Evolutionary conservation across 176 grass and related monocot genomes (phyloP), one percentile per base, ranked within the genome.

Genomic region (Carex pumila): DNA sequence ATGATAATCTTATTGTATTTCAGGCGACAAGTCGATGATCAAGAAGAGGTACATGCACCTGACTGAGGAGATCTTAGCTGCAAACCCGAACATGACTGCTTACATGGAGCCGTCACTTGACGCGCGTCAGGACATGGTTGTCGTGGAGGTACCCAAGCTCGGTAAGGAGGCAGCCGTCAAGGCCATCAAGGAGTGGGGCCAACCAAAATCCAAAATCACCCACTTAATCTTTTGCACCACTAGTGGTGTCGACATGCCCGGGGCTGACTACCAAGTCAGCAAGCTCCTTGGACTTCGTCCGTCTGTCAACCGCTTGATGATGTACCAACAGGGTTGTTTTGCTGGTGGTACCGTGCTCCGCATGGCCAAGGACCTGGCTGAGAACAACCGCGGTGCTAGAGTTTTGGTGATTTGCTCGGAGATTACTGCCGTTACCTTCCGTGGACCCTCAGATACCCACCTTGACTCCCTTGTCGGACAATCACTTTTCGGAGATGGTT

Each of bases 291-390:
- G 87, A 15, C 82, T 89, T 0, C 22, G 76, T 21, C 65, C 81
- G 2, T 58, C 76, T 41, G 77, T 82, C 39, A 61, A 73, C 0
- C 83, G 87, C 12, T 52, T 85, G 2, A 81, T 54, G 37, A 17
- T 89, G 12, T 89, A 89, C 64, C 65, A 85, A 67, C 83, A 76
- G 14, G 87, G 77, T 15, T 86, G 83, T 83, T 59, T 57, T 43
- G 77, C 54, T 4, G 87, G 87, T 37, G 82, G 73, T 10, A 69
- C 87, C 0, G 70, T 25, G 9, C 72, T 85, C 10, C 87, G 71
- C 47, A 57, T 89, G 36, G 87, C 87, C 22, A 88, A 88, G 83
- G 87, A 88, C 63, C 36, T 89, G 30, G 87, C 87, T 34, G 87
- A 89, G 87, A 89, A 89, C 66, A 85, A 89, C 83, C 30, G 67